Evolutionary conservation across 148 eudicot species (phyloP), one percentile per base, ranked within the genome.

Genomic region (Chenopodium suecicum): DNA sequence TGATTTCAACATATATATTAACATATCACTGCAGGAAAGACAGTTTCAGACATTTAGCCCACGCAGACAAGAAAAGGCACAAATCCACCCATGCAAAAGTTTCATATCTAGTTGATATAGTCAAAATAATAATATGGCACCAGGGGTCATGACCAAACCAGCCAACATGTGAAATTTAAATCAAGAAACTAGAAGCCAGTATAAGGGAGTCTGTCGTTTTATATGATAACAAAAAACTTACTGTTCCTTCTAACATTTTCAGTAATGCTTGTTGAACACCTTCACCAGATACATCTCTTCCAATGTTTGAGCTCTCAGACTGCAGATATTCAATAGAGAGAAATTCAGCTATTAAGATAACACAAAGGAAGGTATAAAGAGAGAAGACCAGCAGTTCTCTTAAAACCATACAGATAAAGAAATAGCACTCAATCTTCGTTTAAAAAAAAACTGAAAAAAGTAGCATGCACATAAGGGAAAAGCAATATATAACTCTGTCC

Each of bases 231-330:
- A 66, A 32, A 78, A 65, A 79, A 85, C 89, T 89, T 88, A 96
- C 99, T 62, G 98, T 96, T 83, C 99, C 99, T 92, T 96, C 99
- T 73, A 96, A 90, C 99, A 96, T 96, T 86, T 96, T 96, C 76
- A 96, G 87, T 75, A 96, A 89, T 74, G 99, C 99, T 84, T 96
- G 99, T 87, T 96, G 99, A 79, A 96, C 99, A 83, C 99, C 99
- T 86, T 96, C 99, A 47, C 99, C 99, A 22, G 99, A 94, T 54
- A 96, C 99, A 87, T 96, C 99, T 88, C 99, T 91, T 86, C 99
- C 95, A 82, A 96, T 90, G 78, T 92, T 96, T 52, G 95, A 87
- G 88, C 97, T 94, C 85, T 95, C 98, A 64, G 95, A 90, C 99
- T 96, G 89, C 46, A 22, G 31, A 78, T 20, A 44, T 74, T 27